Conservation (phyloP, 768 basidiomycete species). For the Kwoniella sp. region DNA sequence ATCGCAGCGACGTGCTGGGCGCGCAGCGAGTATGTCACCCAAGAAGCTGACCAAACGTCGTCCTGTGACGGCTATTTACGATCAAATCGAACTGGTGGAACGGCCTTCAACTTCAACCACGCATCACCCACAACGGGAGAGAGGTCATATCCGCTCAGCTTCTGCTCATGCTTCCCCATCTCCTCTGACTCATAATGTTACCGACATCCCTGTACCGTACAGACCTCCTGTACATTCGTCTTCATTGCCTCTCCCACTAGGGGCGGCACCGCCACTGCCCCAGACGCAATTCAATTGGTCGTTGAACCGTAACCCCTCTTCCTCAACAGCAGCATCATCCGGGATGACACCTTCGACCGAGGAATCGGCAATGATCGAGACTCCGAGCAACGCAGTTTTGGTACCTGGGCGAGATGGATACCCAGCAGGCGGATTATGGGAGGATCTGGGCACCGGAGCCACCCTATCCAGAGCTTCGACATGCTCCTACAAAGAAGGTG, state of each 20-base stretch:
- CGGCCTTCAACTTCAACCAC: neutral
- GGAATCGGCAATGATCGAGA: constrained; percentile 13
- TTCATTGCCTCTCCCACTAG: constrained; percentile 5
- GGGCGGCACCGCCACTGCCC: constrained; percentile 6
- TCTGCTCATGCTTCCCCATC: neutral
- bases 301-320: constrained; percentile 15
- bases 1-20: neutral
- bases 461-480: constrained; percentile 15
- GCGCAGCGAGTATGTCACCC: neutral
- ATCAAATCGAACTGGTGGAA: constrained; percentile 10
- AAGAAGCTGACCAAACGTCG: constrained; percentile 18
- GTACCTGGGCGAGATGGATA: constrained; percentile 4
- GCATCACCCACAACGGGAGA: neutral
- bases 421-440: constrained; percentile 3
- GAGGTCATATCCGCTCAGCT: neutral
- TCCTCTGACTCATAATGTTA: neutral
- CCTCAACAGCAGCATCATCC: constrained; percentile 9
- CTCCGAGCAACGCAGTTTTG: constrained; percentile 14
- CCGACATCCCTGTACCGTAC: neutral
- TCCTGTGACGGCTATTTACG: neutral
- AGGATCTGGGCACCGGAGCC: constrained; percentile 7
- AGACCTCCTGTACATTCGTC: neutral
- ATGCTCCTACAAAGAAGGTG: constrained; percentile 16
- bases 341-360: constrained; percentile 14
- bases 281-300: constrained; percentile 10